Percentiles rank a stretch among this genome's conserved stretches.
Conservation (phyloP, 2,329 filamentous ascomycete genomes). For the Aspergillus uvarum region DNA sequence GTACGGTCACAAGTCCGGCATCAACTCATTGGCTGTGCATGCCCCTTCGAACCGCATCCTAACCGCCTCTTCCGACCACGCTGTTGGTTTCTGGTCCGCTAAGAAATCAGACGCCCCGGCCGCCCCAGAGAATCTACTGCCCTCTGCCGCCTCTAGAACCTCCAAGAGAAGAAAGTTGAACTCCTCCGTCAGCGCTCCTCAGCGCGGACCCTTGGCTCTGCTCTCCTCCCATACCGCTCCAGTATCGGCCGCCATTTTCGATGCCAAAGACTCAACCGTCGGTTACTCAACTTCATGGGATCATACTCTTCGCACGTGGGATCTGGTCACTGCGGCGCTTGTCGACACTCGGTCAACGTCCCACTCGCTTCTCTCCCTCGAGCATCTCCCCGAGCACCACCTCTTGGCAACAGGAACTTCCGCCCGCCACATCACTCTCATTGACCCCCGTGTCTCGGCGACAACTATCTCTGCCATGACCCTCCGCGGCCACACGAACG, state of each 20-base stretch:
- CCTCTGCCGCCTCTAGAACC: constrained; percentile 60
- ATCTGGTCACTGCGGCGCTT: constrained; percentile 74
- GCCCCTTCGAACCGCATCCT: constrained; percentile 73
- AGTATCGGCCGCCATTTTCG: constrained; percentile 80
- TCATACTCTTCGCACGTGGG: constrained; percentile 86
- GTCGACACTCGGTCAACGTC: constrained; percentile 82
- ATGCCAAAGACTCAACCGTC: constrained; percentile 78
- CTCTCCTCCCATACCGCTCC: constrained; percentile 70
- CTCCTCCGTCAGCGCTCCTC: constrained; percentile 57
- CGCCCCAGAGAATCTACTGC: constrained; percentile 68
- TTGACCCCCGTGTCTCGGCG: constrained; percentile 81
- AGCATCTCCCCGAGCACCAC: constrained; percentile 66
- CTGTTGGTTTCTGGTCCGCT: constrained; percentile 84
- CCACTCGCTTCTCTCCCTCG: constrained; percentile 77
- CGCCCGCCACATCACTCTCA: constrained; percentile 83
- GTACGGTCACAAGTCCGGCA: constrained; percentile 73
- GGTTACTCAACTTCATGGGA: constrained; percentile 91
- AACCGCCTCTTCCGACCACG: constrained; percentile 80
- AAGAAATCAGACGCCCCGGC: constrained; percentile 73
- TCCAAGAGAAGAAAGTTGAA: constrained; percentile 77
- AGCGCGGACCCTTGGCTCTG: constrained; percentile 76
- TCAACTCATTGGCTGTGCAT: constrained; percentile 75
- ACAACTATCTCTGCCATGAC: constrained; percentile 80
- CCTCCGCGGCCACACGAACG: constrained; percentile 84
- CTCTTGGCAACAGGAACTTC: constrained; percentile 74